Base-by-base conservation (phyloP, 768 basidiomycete species). In the Atractiella rhizophila region DNA sequence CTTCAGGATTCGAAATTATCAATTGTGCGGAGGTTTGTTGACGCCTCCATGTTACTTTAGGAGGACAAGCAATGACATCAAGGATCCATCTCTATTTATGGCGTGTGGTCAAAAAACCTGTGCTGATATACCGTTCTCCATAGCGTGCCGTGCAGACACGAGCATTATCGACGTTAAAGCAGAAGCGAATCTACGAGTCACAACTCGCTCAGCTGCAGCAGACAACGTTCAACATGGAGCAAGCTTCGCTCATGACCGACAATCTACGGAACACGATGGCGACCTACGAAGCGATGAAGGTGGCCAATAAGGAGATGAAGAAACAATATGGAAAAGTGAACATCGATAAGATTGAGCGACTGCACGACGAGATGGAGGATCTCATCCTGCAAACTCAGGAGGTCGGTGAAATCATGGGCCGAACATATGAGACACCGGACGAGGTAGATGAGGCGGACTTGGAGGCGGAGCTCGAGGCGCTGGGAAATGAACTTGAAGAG, bases 241-340 rank as follows among this genome's bases (percentile, higher is more conserved):
- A 79, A 40, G 77, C 86, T 11, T 70, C 78, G 12, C 71, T 96
- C 53, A 74, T 81, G 8, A 96, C 88, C n/a, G 91, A 96, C 62
- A 96, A 96, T 59, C 60, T 96, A 53, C 73, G 82, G 48, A 96
- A 94, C 57, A 96, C 91, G 53, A 96, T 98, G 88, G 88, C 82
- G 11, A 94, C 91, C 0, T 71, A 96, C 23, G 82, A 91, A 49
- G 91, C 85, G 5, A 94, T 98, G 85, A 71, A 82, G 56, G 55
- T 67, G 15, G 86, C 91, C 15, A 96, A 94, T 63, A 94, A 86
- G 63, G 86, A 94, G 59, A 68, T 98, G 62, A 71, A 71, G 63
- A 83, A 77, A 58, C 86, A 94, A 62, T 98, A 96, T 56, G 86
- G 86, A 19, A 91, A 85, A 64, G 73, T 96, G 48, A 74, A 98